These are phyloP conservation scores for Handroanthus guayacan DNA, from an alignment of 257 asterid genomes.

Conservation along the genomic window DNA sequence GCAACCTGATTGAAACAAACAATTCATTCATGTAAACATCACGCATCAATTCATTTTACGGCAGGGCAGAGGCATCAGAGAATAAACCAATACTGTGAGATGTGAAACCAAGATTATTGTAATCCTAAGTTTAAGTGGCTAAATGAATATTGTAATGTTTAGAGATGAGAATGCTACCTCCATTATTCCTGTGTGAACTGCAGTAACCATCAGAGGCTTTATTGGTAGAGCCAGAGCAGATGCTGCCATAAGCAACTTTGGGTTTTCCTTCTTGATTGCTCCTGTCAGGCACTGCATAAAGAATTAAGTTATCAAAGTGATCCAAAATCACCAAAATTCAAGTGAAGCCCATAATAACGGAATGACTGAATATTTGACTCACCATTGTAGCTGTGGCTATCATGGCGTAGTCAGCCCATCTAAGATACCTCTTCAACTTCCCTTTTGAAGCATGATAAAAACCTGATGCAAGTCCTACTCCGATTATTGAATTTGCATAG, in stretches of 20 bases:
- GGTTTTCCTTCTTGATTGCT: constrained; percentile 82
- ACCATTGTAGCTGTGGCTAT: constrained; percentile 96
- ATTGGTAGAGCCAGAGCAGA: constrained; percentile 80
- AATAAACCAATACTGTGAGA: too few species aligned
- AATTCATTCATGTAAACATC: too few species aligned
- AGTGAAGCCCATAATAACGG: background rate
- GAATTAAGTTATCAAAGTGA: constrained; percentile 15
- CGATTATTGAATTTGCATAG: constrained; percentile 86
- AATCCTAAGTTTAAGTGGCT: background rate
- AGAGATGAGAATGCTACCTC: constrained; percentile 58
- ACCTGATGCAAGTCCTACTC: constrained; percentile 92
- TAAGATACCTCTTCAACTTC: constrained; percentile 71
- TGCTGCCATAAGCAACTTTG: constrained; percentile 90
- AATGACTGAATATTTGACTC: constrained; percentile 33
- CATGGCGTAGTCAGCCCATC: constrained; percentile 99
- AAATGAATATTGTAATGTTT: background rate
- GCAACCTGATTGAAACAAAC: constrained; percentile 55
- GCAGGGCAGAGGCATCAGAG: too few species aligned
- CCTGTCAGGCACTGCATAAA: constrained; percentile 83
- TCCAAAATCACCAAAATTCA: background rate
- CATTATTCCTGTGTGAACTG: constrained; percentile 94
- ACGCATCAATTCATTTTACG: too few species aligned
- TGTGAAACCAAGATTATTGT: too few species aligned
- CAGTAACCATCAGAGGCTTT: constrained; percentile 96
- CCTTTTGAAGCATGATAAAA: constrained; percentile 88